A percentile compares a stretch with the other conserved stretches of the same genome.
These are phyloP conservation scores for Kalmusia sp. DNA, from an alignment of 2,329 filamentous ascomycete species.

Conservation along the genomic window DNA sequence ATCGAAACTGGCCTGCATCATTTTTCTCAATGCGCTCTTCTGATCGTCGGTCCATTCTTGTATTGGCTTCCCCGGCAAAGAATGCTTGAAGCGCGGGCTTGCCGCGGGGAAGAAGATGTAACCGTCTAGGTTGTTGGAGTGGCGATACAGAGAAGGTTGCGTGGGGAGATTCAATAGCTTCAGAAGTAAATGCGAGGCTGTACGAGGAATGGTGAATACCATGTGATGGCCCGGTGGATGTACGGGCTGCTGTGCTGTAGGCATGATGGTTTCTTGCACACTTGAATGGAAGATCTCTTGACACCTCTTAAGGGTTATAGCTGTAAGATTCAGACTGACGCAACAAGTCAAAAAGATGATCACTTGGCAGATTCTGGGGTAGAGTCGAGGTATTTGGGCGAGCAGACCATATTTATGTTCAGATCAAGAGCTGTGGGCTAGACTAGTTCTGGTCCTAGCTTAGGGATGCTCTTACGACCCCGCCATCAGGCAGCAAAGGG, in stretches of 20 bases:
- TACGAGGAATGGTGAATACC: slow-evolving; percentile 31
- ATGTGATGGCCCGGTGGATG: slow-evolving; percentile 17
- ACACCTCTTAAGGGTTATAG: no score
- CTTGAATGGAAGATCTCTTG: neutral
- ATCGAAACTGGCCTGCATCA: slow-evolving; percentile 12
- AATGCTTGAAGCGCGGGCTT: slow-evolving; percentile 13
- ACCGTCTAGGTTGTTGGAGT: slow-evolving; percentile 21
- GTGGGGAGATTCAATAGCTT: slow-evolving; percentile 27
- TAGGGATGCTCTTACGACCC: neutral
- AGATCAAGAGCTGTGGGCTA: no score
- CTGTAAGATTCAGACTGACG: no score
- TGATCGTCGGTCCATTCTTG: slow-evolving; percentile 15
- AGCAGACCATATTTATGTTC: no score
- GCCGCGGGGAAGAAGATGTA: slow-evolving; percentile 27
- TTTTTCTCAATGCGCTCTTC: slow-evolving; percentile 7
- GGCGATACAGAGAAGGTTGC: slow-evolving; percentile 19
- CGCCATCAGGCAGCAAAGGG: neutral
- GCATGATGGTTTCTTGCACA: neutral
- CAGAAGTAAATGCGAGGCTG: slow-evolving; percentile 29
- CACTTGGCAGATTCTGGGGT: no score
- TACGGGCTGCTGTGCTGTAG: neutral
- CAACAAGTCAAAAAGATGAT: no score
- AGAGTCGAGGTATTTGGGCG: no score
- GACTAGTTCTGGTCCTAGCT: no score
- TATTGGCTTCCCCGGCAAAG: slow-evolving; percentile 12